These are phyloP conservation scores for Galeopsis tetrahit DNA, from an alignment of 257 asterid species.

Conservation along the genomic window DNA sequence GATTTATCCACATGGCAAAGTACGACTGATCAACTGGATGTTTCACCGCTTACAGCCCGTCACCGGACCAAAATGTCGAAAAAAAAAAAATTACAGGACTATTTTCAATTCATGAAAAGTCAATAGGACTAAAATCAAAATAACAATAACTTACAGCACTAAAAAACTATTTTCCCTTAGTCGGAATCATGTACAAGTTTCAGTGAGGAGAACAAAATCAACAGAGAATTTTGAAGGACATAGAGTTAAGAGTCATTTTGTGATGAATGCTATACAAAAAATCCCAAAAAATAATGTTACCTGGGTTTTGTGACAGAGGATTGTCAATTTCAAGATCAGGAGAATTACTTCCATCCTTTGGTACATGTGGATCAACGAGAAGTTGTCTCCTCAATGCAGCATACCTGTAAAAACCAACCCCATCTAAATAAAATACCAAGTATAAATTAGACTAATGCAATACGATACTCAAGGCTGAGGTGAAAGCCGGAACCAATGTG, in stretches of 20 bases:
- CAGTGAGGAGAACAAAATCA: not conserved
- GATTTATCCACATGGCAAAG: too few relatives aligned
- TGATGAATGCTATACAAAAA: not conserved
- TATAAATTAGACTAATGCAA: not conserved
- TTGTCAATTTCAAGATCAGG: slow-evolving; percentile 89
- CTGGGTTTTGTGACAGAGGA: slow-evolving; percentile 94
- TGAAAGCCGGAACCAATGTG: not conserved
- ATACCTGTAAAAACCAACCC: slow-evolving; percentile 51
- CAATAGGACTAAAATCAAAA: too few relatives aligned
- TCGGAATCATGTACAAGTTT: not conserved
- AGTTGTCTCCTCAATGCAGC: slow-evolving; percentile 90
- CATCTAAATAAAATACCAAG: slow-evolving; percentile 12
- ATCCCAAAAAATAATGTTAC: slow-evolving; percentile 36
- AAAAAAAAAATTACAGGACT: too few relatives aligned
- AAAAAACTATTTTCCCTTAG: too few relatives aligned
- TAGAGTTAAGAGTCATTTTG: not conserved
- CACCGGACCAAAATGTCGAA: too few relatives aligned
- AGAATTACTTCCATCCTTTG: slow-evolving; percentile 71
- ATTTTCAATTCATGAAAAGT: too few relatives aligned
- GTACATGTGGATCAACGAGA: slow-evolving; percentile 82
- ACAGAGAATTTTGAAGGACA: not conserved
- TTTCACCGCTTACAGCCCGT: too few relatives aligned
- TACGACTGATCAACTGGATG: too few relatives aligned
- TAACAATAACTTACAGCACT: too few relatives aligned
- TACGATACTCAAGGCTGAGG: not conserved